Evolutionary conservation across 1,284 basidiomycete genomes (phyloP).

Genomic region (Irpex sp.): DNA sequence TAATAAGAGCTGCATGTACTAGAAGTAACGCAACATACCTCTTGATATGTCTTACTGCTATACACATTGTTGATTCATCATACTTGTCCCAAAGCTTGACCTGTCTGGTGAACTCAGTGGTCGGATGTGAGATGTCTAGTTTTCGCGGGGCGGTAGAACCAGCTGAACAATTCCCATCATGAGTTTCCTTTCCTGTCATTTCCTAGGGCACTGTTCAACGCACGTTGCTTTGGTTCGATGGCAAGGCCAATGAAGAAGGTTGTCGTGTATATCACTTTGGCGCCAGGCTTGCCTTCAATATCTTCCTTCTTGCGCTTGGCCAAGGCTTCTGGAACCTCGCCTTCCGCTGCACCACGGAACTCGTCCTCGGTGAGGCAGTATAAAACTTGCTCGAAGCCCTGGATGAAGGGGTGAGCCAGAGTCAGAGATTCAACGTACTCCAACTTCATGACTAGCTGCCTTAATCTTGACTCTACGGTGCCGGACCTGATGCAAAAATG

Average conservation of each 20-base stretch:
- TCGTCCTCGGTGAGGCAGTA: slow-evolving; percentile 87
- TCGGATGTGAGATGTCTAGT: slow-evolving; percentile 96
- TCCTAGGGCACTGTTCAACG: slow-evolving; percentile 26
- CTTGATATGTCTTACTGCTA: slow-evolving; percentile 92
- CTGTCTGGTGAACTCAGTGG: slow-evolving; percentile 92
- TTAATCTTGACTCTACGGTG: slow-evolving; percentile 93
- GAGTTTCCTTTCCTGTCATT: slow-evolving; percentile 8
- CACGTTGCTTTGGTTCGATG: slow-evolving; percentile 90
- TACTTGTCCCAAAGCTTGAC: slow-evolving; percentile 97
- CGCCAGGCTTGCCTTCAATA: slow-evolving; percentile 73
- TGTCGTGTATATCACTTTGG: slow-evolving; percentile 83
- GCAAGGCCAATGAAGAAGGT: slow-evolving; percentile 96
- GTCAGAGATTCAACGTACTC: slow-evolving; percentile 92
- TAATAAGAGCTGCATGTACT: slow-evolving; percentile 41
- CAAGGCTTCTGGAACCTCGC: slow-evolving; percentile 75
- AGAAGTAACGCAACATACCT: slow-evolving; percentile 51
- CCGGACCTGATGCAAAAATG: slow-evolving; percentile 22
- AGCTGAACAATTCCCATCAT: slow-evolving; percentile 39
- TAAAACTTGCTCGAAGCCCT: slow-evolving; percentile 87
- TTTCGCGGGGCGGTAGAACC: slow-evolving; percentile 71
- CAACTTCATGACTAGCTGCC: slow-evolving; percentile 96
- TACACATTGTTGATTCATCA: slow-evolving; percentile 91
- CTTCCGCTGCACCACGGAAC: slow-evolving; percentile 86
- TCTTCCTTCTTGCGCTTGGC: slow-evolving; percentile 78
- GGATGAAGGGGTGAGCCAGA: slow-evolving; percentile 93